A percentile compares a stretch with the other conserved stretches of the same genome.
phyloP scores from a whole-genome alignment of 768 basidiomycete species.

The Leccinum imitatum region DNA sequence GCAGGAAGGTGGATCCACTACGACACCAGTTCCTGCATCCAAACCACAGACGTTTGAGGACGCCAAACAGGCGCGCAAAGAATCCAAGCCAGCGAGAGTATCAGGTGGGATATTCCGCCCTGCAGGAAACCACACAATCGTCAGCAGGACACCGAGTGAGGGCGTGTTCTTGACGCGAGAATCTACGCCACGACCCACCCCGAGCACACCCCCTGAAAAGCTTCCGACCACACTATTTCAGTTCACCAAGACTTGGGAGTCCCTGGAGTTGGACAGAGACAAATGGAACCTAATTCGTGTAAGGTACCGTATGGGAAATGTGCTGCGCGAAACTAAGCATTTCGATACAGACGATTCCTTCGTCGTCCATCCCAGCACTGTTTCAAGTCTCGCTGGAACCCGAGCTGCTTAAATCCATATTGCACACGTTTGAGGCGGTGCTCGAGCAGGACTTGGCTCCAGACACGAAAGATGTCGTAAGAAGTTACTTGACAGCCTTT shows the following conservation, averaged over 20 bases:
- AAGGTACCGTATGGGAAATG: slow-evolving; percentile 16
- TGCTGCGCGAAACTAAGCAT: not conserved
- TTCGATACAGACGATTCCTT: slow-evolving; percentile 50
- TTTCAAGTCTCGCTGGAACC: slow-evolving; percentile 75
- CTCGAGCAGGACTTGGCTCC: slow-evolving; percentile 15
- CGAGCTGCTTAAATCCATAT: slow-evolving; percentile 52
- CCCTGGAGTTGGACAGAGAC: slow-evolving; percentile 38
- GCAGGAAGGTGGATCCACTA: slow-evolving; percentile 16
- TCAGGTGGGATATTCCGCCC: slow-evolving; percentile 75
- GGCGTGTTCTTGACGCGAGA: slow-evolving; percentile 6
- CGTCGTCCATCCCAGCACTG: slow-evolving; percentile 54
- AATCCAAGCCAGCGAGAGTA: slow-evolving; percentile 42
- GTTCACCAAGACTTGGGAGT: slow-evolving; percentile 61
- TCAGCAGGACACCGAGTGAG: slow-evolving; percentile 37
- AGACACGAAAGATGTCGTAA: slow-evolving; percentile 27
- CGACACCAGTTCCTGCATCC: slow-evolving; percentile 8
- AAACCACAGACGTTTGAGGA: slow-evolving; percentile 50
- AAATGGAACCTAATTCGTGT: slow-evolving; percentile 64
- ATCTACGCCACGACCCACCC: not conserved
- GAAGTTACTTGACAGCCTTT: slow-evolving; percentile 54
- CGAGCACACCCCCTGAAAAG: slow-evolving; percentile 16
- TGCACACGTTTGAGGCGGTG: slow-evolving; percentile 49
- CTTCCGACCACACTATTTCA: slow-evolving; percentile 54
- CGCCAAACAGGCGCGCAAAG: slow-evolving; percentile 57
- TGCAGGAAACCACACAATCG: slow-evolving; percentile 59